phyloP scores from a whole-genome alignment of 192 early-diverging fungal genomes.

The Coemansia umbellata region DNA sequence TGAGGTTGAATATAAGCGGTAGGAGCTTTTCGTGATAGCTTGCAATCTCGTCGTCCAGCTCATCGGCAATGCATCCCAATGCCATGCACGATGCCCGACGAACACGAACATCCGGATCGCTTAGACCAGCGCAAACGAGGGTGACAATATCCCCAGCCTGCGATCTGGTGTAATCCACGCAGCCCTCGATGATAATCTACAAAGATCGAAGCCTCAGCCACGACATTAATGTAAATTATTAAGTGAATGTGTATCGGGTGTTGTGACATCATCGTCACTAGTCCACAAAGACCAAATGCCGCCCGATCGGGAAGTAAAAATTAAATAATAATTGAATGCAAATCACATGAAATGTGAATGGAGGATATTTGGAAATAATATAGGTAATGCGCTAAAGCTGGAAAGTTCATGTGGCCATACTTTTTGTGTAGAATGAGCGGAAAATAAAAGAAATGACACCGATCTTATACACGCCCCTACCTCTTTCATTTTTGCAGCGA shows the following conservation, averaged over 20 bases:
- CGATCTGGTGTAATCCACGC: constrained; percentile 77
- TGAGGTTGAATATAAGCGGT: constrained; percentile 80
- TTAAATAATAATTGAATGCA: not conserved
- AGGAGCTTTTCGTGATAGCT: constrained; percentile 76
- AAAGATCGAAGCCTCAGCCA: no score
- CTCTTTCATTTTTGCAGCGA: not conserved
- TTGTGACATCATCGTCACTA: no score
- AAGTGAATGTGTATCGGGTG: no score
- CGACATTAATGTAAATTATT: no score
- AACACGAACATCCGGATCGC: constrained; percentile 74
- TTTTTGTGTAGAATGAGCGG: not conserved
- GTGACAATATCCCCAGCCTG: constrained; percentile 76
- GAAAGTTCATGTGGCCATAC: not conserved
- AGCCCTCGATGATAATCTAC: constrained; percentile 72
- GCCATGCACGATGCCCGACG: constrained; percentile 87
- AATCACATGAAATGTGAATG: constrained; percentile 6
- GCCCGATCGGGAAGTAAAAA: no score
- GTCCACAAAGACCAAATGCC: no score
- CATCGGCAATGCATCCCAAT: constrained; percentile 73
- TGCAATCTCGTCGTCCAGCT: constrained; percentile 76
- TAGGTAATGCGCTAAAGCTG: no score
- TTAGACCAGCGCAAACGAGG: constrained; percentile 71
- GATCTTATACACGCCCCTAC: not conserved
- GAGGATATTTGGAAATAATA: no score
- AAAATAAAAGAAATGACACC: constrained; percentile 1